Percentiles rank a stretch among this genome's conserved stretches.
phyloP scores from a whole-genome alignment of 1,139 yeast genomes.

The Debaryomyces psychrophilus region DNA sequence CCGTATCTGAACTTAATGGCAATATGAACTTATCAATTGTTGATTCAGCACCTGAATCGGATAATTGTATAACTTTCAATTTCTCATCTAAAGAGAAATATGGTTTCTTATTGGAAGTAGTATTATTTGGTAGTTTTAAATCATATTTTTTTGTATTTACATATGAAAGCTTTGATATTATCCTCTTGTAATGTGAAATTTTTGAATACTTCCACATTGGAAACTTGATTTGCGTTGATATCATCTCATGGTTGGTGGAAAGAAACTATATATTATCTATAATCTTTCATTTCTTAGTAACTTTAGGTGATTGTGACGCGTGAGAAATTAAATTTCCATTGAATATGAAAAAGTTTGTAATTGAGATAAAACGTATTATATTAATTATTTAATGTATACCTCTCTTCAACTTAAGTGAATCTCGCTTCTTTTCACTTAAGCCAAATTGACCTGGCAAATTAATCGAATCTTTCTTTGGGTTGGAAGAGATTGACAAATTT shows the following conservation, averaged over 20 bases:
- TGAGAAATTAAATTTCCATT: not conserved
- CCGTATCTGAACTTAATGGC: not conserved
- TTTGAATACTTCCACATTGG: not conserved
- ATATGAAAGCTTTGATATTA: not conserved
- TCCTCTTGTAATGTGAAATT: not conserved
- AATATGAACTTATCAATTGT: conserved; percentile 1
- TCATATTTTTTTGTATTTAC: conserved; percentile 7
- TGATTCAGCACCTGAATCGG: not conserved
- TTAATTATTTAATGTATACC: conserved; percentile 40
- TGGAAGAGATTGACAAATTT: conserved; percentile 10
- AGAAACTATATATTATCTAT: not conserved
- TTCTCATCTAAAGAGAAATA: not conserved
- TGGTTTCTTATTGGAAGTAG: not conserved
- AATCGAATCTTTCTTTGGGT: conserved; percentile 22
- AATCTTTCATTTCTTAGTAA: not conserved
- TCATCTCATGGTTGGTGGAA: not conserved
- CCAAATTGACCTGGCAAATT: conserved; percentile 36
- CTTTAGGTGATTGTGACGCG: not conserved
- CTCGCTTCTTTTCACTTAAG: conserved; percentile 52
- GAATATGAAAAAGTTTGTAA: not conserved
- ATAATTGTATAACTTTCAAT: not conserved
- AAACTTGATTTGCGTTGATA: not conserved
- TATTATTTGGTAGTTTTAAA: not conserved
- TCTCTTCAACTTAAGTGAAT: conserved; percentile 50
- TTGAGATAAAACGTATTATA: not conserved